A percentile compares a stretch with the other conserved stretches of the same genome.
Conservation (phyloP, 768 basidiomycete genomes). For the Pisolithus microcarpus region DNA sequence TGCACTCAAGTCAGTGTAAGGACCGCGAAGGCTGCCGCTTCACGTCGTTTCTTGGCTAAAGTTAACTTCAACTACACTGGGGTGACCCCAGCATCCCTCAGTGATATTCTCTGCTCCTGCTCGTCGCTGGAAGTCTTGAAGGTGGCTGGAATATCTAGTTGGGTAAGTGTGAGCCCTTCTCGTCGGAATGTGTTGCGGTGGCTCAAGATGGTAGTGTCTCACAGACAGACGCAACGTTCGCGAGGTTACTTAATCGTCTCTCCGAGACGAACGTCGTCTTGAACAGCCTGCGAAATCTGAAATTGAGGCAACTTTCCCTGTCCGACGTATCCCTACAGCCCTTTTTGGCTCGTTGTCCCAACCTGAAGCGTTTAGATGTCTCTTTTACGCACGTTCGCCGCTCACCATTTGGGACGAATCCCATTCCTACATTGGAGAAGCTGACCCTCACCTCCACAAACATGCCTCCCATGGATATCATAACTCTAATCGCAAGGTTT, state of each 20-base stretch:
- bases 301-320: constrained; percentile 48
- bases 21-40: constrained; percentile 39
- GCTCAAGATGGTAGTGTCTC: not conserved
- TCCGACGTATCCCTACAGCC: constrained; percentile 41
- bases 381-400: constrained; percentile 56
- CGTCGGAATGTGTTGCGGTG: not conserved
- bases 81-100: constrained; percentile 41
- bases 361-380: constrained; percentile 49
- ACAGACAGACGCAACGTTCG: constrained; percentile 52
- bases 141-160: constrained; percentile 52
- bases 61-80: constrained; percentile 60
- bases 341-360: constrained; percentile 41
- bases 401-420: constrained; percentile 10
- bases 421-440: constrained; percentile 40
- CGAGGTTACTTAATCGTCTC: constrained; percentile 34
- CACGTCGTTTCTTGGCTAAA: constrained; percentile 36
- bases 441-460: constrained; percentile 55
- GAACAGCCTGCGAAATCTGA: constrained; percentile 42
- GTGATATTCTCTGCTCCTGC: constrained; percentile 33
- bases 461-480: constrained; percentile 34
- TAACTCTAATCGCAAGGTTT: constrained; percentile 33
- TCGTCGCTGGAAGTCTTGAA: constrained; percentile 48
- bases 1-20: constrained; percentile 50
- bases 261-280: constrained; percentile 26
- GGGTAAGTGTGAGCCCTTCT: constrained; percentile 35